Percentiles rank a stretch among this genome's conserved stretches.
Conservation (phyloP, 1,284 basidiomycete species). For the Ceratobasidium sp. region DNA sequence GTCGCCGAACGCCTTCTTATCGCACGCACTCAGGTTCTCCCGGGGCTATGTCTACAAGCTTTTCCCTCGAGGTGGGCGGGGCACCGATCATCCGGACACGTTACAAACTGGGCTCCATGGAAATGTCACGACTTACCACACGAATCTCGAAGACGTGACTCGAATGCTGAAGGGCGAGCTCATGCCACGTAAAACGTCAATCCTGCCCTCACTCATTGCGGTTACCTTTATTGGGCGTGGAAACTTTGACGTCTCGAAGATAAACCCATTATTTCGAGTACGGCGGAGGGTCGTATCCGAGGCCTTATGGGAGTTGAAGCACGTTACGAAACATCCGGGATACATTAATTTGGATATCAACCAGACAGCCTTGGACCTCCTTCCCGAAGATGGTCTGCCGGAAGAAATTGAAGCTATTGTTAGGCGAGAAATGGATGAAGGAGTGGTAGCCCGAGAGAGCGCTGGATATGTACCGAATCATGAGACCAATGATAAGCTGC, state of each 20-base stretch:
- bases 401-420: conserved; percentile 31
- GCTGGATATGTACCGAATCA: conserved; percentile 24
- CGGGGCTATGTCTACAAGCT: conserved; percentile 57
- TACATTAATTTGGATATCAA: conserved; percentile 30
- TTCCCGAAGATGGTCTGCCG: conserved; percentile 48
- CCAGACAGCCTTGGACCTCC: not conserved
- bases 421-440: not conserved
- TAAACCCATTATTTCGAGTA: conserved; percentile 54
- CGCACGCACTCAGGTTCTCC: conserved; percentile 44
- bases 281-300: conserved; percentile 49
- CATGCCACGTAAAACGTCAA: conserved; percentile 54
- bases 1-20: too few species aligned
- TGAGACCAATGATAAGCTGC: not conserved
- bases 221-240: conserved; percentile 57
- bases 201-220: conserved; percentile 56
- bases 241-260: conserved; percentile 52
- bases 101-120: conserved; percentile 56
- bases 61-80: conserved; percentile 52
- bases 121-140: conserved; percentile 56
- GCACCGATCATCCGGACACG: not conserved
- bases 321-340: conserved; percentile 18
- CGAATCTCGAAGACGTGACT: conserved; percentile 52
- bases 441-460: conserved; percentile 16
- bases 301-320: conserved; percentile 49
- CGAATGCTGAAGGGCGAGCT: conserved; percentile 55